A percentile compares a stretch with the other conserved stretches of the same genome.
Conservation (phyloP, 495 filamentous ascomycete species). For the Aspergillus taichungensis region DNA sequence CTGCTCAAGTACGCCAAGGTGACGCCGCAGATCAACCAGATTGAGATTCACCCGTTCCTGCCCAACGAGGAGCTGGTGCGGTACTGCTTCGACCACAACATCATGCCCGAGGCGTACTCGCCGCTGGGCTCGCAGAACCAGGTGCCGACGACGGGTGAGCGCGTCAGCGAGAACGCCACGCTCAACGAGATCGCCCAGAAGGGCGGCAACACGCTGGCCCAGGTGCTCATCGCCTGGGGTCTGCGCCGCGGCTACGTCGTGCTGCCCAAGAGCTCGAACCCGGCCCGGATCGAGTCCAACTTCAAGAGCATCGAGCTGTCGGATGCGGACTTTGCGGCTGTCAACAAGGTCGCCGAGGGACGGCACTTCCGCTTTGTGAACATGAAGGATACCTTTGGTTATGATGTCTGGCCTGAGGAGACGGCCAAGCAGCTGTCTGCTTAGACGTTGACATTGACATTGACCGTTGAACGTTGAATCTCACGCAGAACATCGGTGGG, state of each 20-base stretch:
- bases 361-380: conserved; percentile 66
- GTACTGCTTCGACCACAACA: conserved; percentile 61
- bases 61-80: conserved; percentile 62
- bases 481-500: too few species aligned
- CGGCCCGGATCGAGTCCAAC: conserved; percentile 56
- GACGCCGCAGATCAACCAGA: conserved; percentile 73
- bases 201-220: conserved; percentile 54
- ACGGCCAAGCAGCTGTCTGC: conserved; percentile 31
- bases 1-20: conserved; percentile 58
- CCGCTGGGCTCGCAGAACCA: conserved; percentile 60
- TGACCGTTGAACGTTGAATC: too few species aligned
- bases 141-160: conserved; percentile 58
- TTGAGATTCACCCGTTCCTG: conserved; percentile 90
- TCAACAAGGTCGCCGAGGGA: conserved; percentile 51
- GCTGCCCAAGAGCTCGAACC: conserved; percentile 60
- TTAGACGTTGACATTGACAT: conserved; percentile 9
- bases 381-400: conserved; percentile 66
- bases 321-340: conserved; percentile 47
- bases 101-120: conserved; percentile 67
- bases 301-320: conserved; percentile 50
- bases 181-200: conserved; percentile 52
- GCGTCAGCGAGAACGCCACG: conserved; percentile 48
- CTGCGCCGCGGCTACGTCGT: conserved; percentile 63
- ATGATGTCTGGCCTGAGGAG: conserved; percentile 43
- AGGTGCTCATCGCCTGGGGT: conserved; percentile 64